These are phyloP conservation scores for Boletus sp. DNA, from an alignment of 1,284 basidiomycete genomes.

Conservation along the genomic window DNA sequence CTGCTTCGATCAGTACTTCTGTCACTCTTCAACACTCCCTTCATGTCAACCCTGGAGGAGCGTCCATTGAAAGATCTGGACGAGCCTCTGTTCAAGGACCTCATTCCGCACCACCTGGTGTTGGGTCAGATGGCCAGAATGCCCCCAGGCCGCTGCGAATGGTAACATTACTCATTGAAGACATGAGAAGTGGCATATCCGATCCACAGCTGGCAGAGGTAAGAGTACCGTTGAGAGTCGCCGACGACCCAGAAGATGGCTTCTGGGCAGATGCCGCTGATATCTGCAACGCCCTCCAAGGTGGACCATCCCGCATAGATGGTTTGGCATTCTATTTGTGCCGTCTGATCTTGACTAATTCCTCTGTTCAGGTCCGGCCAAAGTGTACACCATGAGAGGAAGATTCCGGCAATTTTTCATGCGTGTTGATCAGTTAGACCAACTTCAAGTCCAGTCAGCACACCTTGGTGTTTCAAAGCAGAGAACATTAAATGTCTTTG, in stretches of 20 bases:
- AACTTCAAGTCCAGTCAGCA: constrained; percentile 41
- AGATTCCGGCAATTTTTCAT: constrained; percentile 68
- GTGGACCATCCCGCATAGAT: constrained; percentile 63
- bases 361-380: constrained; percentile 54
- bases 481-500: constrained; percentile 44
- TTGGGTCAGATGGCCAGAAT: neutral
- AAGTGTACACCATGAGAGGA: constrained; percentile 62
- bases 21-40: constrained; percentile 32
- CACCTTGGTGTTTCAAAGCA: constrained; percentile 46
- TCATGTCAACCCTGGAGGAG: constrained; percentile 28
- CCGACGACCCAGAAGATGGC: constrained; percentile 47
- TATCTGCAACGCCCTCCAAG: constrained; percentile 54
- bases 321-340: constrained; percentile 37
- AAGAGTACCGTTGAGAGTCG: constrained; percentile 47
- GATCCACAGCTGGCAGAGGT: constrained; percentile 66
- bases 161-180: constrained; percentile 64
- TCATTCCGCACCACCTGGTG: too few species aligned
- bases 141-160: constrained; percentile 34
- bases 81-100: neutral
- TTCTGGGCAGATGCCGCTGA: constrained; percentile 69
- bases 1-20: constrained; percentile 1
- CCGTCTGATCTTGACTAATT: constrained; percentile 4
- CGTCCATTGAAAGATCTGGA: constrained; percentile 1
- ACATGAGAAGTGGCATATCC: constrained; percentile 46
- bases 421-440: constrained; percentile 51